Percentiles rank a stretch among this genome's conserved stretches.
Conservation (phyloP, 192 early-diverging fungal species). For the Endogone sp. region DNA sequence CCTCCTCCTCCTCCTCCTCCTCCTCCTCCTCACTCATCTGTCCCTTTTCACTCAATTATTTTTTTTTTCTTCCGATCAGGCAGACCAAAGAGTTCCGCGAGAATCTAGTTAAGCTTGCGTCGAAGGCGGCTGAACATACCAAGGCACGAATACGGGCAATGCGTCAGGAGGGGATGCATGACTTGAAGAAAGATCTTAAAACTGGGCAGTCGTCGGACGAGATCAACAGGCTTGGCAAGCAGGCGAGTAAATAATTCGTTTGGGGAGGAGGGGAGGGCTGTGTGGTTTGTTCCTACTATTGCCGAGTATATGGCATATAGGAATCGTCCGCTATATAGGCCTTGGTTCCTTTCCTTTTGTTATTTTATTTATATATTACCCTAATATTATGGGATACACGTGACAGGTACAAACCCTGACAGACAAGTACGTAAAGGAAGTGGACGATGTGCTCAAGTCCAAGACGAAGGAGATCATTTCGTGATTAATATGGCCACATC, state of each 20-base stretch:
- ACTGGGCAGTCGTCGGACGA: conserved; percentile 51
- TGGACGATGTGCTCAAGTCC: conserved; percentile 61
- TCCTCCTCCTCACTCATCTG: not conserved
- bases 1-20: not conserved
- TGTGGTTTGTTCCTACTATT: too few relatives aligned
- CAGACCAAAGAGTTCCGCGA: conserved; percentile 75
- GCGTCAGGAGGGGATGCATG: conserved; percentile 71
- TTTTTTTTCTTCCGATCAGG: conserved; percentile 6
- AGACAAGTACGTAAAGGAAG: conserved; percentile 58
- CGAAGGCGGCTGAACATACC: conserved; percentile 59
- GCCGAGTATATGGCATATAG: too few relatives aligned
- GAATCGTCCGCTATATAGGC: not conserved
- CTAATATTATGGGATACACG: not conserved
- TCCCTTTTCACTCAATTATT: not conserved
- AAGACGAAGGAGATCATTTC: conserved; percentile 68
- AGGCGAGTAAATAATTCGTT: conserved; percentile 23
- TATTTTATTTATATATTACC: too few relatives aligned
- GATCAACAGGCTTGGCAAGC: conserved; percentile 51
- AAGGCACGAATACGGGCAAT: conserved; percentile 61
- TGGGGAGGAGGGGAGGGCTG: too few relatives aligned
- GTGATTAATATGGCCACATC: too few relatives aligned
- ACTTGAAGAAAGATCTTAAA: conserved; percentile 63
- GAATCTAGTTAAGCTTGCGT: conserved; percentile 59
- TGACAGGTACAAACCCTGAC: conserved; percentile 52
- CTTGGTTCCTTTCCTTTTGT: not conserved